Evolutionary conservation across 2,329 filamentous ascomycete species (phyloP).

Genomic region (Beauveria caledonica): DNA sequence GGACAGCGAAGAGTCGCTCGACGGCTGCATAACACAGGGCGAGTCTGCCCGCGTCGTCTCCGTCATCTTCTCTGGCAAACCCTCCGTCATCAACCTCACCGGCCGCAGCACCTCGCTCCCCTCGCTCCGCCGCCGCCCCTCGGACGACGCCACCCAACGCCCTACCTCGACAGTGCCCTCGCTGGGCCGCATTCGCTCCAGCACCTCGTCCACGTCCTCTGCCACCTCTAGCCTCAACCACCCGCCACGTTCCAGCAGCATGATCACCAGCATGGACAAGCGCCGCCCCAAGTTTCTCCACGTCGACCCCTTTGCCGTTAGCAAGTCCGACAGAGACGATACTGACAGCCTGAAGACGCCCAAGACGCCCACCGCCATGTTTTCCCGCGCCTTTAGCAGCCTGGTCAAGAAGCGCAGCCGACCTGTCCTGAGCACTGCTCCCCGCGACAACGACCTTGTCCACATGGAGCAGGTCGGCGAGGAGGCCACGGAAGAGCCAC

Average conservation of each 20-base stretch:
- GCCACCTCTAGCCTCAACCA: conserved; percentile 25
- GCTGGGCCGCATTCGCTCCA: conserved; percentile 24
- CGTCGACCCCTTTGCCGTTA: conserved; percentile 45
- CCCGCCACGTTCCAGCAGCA: conserved; percentile 36
- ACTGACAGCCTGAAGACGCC: conserved; percentile 29
- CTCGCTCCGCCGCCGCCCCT: conserved; percentile 19
- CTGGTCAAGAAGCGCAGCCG: conserved; percentile 48
- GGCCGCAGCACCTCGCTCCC: conserved; percentile 37
- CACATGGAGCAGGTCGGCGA: conserved; percentile 29
- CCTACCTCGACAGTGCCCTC: conserved; percentile 25
- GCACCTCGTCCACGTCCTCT: conserved; percentile 26
- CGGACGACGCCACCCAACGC: conserved; percentile 19
- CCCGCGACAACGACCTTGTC: conserved; percentile 19
- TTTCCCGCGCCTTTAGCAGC: conserved; percentile 43
- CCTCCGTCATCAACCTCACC: conserved; percentile 45
- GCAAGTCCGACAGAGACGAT: conserved; percentile 22
- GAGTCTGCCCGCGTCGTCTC: conserved; percentile 51
- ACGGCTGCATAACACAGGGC: conserved; percentile 38
- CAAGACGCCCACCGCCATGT: conserved; percentile 38
- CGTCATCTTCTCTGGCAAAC: conserved; percentile 52
- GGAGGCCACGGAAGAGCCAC: conserved; percentile 18
- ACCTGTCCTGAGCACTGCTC: conserved; percentile 31
- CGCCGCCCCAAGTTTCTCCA: conserved; percentile 39
- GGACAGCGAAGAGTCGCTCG: conserved; percentile 26
- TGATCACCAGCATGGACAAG: conserved; percentile 30